Evolutionary conservation across 1,284 basidiomycete species (phyloP).

Genomic region (Ganoderma resinaceum): DNA sequence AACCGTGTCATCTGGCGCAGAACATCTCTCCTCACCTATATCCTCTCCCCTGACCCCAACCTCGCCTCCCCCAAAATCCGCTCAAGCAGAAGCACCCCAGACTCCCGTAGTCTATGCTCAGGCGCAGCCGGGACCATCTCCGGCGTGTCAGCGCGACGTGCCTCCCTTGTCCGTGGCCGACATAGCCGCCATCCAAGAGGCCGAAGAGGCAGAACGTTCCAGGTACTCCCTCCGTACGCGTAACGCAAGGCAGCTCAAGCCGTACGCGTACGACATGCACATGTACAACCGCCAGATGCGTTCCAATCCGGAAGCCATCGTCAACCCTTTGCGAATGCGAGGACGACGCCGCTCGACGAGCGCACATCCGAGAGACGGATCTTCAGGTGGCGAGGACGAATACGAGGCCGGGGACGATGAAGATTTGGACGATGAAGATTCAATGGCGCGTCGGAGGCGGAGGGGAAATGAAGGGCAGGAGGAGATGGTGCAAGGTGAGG

Average conservation of each 20-base stretch:
- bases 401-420: constrained; percentile 24
- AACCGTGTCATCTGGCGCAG: neutral
- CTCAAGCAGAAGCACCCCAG: neutral
- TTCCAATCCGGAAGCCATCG: constrained; percentile 38
- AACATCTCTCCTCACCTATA: neutral
- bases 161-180: neutral
- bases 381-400: constrained; percentile 28
- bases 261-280: constrained; percentile 36
- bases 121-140: neutral
- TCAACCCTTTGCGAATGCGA: constrained; percentile 28
- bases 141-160: neutral
- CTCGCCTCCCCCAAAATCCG: constrained; percentile 15
- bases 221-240: constrained; percentile 38
- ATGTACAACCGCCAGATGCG: constrained; percentile 37
- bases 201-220: constrained; percentile 19
- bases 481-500: constrained; percentile 5
- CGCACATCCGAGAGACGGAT: constrained; percentile 8
- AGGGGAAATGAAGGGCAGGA: constrained; percentile 17
- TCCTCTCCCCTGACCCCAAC: constrained; percentile 28
- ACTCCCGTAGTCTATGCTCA: neutral
- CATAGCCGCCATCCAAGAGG: constrained; percentile 14
- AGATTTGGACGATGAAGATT: constrained; percentile 18
- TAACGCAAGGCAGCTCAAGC: constrained; percentile 33
- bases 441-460: constrained; percentile 17
- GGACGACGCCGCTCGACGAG: constrained; percentile 25